Percentiles rank a stretch among this genome's conserved stretches.
phyloP scores from a whole-genome alignment of 2,329 filamentous ascomycete species.

The Trichoderma cornu-damae region DNA sequence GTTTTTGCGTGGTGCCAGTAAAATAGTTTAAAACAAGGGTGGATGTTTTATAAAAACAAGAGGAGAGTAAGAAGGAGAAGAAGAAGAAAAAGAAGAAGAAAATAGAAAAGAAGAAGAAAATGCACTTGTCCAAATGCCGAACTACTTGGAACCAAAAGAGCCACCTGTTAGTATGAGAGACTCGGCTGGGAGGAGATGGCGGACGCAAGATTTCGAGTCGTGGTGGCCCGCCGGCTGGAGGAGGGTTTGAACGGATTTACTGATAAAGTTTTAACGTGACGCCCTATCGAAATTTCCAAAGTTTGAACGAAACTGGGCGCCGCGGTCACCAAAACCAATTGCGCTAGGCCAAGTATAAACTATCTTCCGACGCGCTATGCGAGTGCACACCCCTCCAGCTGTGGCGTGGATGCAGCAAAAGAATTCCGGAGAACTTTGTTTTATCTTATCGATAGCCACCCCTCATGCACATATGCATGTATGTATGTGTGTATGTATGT shows the following conservation, averaged over 20 bases:
- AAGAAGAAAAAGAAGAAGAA: not conserved
- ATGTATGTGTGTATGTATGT: no score
- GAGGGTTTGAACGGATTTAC: constrained; percentile 9
- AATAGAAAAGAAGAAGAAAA: not conserved
- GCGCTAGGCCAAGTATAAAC: constrained; percentile 38
- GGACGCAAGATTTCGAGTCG: not conserved
- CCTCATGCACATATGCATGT: no score
- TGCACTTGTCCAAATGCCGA: no score
- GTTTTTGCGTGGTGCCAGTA: not conserved
- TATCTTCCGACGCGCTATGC: constrained; percentile 32
- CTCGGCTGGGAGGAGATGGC: constrained; percentile 16
- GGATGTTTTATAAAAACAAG: no score
- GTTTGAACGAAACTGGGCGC: constrained; percentile 36
- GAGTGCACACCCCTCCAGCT: not conserved
- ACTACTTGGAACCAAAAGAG: not conserved
- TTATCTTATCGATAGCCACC: constrained; percentile 24
- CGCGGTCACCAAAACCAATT: constrained; percentile 38
- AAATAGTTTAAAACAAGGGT: no score
- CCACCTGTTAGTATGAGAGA: not conserved
- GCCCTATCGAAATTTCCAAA: constrained; percentile 38
- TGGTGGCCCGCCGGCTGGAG: constrained; percentile 18
- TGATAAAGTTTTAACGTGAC: constrained; percentile 5
- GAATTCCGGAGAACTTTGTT: no score
- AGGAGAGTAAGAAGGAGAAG: not conserved
- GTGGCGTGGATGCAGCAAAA: constrained; percentile 15